Evolutionary conservation across 345 rosid species (phyloP).

Genomic region (Ricinus communis): DNA sequence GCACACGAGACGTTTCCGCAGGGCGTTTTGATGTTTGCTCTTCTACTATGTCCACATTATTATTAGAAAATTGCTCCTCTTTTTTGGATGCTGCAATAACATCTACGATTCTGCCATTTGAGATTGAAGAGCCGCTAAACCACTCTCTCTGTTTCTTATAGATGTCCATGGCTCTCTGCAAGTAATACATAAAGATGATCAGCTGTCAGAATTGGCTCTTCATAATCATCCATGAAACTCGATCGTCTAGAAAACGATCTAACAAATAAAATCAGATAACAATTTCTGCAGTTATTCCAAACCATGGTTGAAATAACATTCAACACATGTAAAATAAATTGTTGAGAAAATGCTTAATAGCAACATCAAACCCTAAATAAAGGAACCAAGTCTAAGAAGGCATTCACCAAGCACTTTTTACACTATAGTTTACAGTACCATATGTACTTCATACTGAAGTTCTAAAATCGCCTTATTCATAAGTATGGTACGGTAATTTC

Average conservation of each 20-base stretch:
- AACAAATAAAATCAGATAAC: no score
- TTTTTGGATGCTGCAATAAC: conserved; percentile 28
- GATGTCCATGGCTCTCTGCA: conserved; percentile 77
- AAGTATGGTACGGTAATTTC: no score
- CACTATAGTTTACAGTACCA: no score
- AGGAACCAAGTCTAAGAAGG: not conserved
- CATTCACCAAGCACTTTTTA: not conserved
- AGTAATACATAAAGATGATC: conserved; percentile 12
- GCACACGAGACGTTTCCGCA: conserved; percentile 28
- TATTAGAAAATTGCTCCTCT: conserved; percentile 26
- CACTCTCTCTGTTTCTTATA: conserved; percentile 73
- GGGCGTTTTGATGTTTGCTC: conserved; percentile 21
- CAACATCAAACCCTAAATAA: not conserved
- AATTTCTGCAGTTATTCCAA: not conserved
- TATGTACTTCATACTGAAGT: no score
- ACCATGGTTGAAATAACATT: not conserved
- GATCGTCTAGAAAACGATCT: no score
- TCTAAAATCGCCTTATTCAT: conserved; percentile 1
- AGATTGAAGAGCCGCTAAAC: conserved; percentile 34
- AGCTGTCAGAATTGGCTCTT: not conserved
- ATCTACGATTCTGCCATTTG: conserved; percentile 29
- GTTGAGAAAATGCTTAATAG: no score
- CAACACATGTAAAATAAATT: no score
- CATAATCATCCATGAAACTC: not conserved
- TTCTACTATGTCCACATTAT: conserved; percentile 14